These are phyloP conservation scores for Ustilago tritici DNA, from an alignment of 1,284 basidiomycete genomes.

Conservation along the genomic window DNA sequence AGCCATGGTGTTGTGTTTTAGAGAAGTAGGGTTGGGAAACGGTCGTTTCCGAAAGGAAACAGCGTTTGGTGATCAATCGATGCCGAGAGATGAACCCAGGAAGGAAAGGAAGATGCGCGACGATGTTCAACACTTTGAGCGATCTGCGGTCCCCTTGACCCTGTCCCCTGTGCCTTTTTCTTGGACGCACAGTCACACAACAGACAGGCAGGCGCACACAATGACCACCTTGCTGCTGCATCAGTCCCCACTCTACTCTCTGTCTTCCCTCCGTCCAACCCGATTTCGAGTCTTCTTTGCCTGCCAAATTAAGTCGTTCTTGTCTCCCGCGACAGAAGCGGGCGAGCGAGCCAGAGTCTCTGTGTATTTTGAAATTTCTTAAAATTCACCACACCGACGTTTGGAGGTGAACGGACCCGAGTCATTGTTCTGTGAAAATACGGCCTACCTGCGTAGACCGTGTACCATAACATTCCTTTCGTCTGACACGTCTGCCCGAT, in stretches of 20 bases:
- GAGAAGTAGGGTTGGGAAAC: conserved; percentile 2
- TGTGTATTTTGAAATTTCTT: conserved; percentile 27
- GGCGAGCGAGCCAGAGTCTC: not conserved
- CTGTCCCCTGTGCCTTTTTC: not conserved
- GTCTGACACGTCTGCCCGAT: not conserved
- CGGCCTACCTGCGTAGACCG: conserved; percentile 16
- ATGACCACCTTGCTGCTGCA: not conserved
- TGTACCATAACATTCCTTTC: not conserved
- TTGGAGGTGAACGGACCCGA: conserved; percentile 13
- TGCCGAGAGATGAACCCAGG: conserved; percentile 53
- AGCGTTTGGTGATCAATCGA: conserved; percentile 57
- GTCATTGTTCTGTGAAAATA: conserved; percentile 15
- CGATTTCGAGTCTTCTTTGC: conserved; percentile 5
- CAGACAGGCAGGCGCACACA: not conserved
- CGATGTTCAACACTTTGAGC: conserved; percentile 15
- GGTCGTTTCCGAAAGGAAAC: conserved; percentile 35
- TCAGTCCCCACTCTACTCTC: not conserved
- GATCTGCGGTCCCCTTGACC: conserved; percentile 2
- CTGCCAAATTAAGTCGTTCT: not conserved
- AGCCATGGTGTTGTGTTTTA: conserved; percentile 53
- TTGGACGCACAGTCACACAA: conserved; percentile 2
- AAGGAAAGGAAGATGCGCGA: conserved; percentile 24
- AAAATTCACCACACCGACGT: not conserved
- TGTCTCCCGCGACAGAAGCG: not conserved
- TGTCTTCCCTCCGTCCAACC: not conserved